Evolutionary conservation across 768 basidiomycete species (phyloP).

Genomic region (Kwoniella newhampshirensis): DNA sequence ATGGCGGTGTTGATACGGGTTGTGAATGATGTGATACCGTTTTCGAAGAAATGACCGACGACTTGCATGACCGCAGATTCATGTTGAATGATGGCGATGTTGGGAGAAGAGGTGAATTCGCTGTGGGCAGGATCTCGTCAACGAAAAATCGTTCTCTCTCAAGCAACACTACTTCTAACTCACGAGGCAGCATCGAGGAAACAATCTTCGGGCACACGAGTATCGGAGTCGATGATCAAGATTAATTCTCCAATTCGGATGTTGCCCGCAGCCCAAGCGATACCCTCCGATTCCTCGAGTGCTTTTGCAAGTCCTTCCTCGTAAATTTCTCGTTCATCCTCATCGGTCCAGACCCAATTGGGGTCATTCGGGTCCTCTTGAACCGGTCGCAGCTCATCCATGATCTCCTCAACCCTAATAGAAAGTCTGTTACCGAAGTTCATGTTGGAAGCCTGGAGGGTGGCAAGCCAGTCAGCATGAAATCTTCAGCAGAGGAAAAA

Average conservation of each 20-base stretch:
- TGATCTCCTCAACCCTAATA: conserved; percentile 61
- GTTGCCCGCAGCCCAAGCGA: conserved; percentile 70
- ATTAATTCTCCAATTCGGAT: conserved; percentile 67
- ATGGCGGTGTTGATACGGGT: conserved; percentile 68
- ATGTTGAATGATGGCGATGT: conserved; percentile 71
- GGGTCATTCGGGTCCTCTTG: conserved; percentile 46
- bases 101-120: conserved; percentile 76
- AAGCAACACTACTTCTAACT: conserved; percentile 3
- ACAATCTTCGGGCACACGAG: conserved; percentile 79
- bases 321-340: conserved; percentile 65
- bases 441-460: conserved; percentile 71
- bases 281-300: conserved; percentile 64
- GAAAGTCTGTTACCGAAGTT: conserved; percentile 75
- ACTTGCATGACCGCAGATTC: conserved; percentile 49
- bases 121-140: conserved; percentile 49
- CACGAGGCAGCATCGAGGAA: conserved; percentile 74
- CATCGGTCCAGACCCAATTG: conserved; percentile 60
- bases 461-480: background rate
- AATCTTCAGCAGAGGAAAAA: background rate
- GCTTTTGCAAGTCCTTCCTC: conserved; percentile 72
- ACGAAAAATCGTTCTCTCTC: background rate
- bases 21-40: conserved; percentile 60
- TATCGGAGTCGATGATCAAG: conserved; percentile 78
- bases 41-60: conserved; percentile 63
- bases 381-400: conserved; percentile 58